phyloP scores from a whole-genome alignment of 257 asterid genomes.

The Primulina huaijiensis region DNA sequence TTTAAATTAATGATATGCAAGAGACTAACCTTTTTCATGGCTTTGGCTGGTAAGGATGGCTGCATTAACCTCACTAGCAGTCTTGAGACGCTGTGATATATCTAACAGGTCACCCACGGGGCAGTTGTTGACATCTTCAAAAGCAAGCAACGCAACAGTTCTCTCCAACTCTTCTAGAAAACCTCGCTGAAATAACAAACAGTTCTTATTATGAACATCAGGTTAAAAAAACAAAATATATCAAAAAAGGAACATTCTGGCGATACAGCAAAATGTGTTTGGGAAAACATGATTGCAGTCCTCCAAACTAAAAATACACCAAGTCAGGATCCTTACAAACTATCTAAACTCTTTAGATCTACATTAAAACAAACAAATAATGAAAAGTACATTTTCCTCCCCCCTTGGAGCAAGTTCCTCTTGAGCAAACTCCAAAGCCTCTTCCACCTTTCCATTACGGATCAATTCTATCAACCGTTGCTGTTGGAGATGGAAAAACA shows the following conservation, averaged over 20 bases:
- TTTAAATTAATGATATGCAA: neutral
- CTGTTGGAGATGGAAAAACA: constrained; percentile 86
- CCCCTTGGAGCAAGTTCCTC: constrained; percentile 96
- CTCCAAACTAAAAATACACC: neutral
- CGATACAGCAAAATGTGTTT: neutral
- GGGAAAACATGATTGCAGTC: neutral
- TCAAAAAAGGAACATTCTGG: constrained; percentile 9
- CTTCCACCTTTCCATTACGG: constrained; percentile 66
- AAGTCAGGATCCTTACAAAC: neutral
- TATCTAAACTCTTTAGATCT: neutral
- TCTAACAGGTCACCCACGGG: constrained; percentile 73
- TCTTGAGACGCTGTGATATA: constrained; percentile 70
- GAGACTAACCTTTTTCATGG: constrained; percentile 77
- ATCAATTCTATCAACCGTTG: constrained; percentile 83
- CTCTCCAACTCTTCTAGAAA: constrained; percentile 81
- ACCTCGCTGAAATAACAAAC: constrained; percentile 45
- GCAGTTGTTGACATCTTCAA: constrained; percentile 64
- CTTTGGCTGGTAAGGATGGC: constrained; percentile 74
- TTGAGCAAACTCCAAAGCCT: constrained; percentile 89
- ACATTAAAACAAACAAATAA: neutral
- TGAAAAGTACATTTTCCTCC: constrained; percentile 69
- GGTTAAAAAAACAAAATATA: neutral
- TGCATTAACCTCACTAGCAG: constrained; percentile 87
- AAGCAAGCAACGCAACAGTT: constrained; percentile 77
- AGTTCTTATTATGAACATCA: neutral